Conservation (phyloP, 371 early-diverging fungal species). For the Phascolomyces articulosus region DNA sequence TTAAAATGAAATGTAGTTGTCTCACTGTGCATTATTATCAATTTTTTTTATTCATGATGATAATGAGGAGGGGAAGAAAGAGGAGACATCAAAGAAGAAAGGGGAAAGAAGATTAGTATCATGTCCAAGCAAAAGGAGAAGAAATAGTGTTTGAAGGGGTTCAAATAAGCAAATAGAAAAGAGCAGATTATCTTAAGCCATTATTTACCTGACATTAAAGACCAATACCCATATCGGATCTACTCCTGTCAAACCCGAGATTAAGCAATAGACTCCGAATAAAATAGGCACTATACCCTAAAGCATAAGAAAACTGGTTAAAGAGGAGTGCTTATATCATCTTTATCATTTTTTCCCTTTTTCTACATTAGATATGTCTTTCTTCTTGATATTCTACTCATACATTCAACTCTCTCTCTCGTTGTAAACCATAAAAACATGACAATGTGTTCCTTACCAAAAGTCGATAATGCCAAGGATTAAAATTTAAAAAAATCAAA, state of each 20-base stretch:
- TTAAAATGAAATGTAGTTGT: conserved; percentile 47
- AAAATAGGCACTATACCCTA: conserved; percentile 47
- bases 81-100: neutral
- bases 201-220: conserved; percentile 44
- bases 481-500: conserved; percentile 60
- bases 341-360: neutral
- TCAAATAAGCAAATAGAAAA: neutral
- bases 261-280: conserved; percentile 37
- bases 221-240: conserved; percentile 50
- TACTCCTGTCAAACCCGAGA: conserved; percentile 39
- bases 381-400: neutral
- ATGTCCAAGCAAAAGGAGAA: neutral
- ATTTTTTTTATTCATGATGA: no score
- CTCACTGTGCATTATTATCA: conserved; percentile 26
- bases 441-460: conserved; percentile 47
- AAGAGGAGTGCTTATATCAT: no score
- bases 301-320: neutral
- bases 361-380: no score
- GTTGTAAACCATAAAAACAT: neutral
- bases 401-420: neutral
- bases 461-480: conserved; percentile 50
- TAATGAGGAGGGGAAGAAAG: no score
- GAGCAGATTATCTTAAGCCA: neutral
- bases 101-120: neutral
- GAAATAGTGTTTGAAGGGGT: neutral